Percentiles rank a stretch among this genome's conserved stretches.
These are phyloP conservation scores for Boletus bicolor DNA, from an alignment of 768 basidiomycete species.

Conservation along the genomic window DNA sequence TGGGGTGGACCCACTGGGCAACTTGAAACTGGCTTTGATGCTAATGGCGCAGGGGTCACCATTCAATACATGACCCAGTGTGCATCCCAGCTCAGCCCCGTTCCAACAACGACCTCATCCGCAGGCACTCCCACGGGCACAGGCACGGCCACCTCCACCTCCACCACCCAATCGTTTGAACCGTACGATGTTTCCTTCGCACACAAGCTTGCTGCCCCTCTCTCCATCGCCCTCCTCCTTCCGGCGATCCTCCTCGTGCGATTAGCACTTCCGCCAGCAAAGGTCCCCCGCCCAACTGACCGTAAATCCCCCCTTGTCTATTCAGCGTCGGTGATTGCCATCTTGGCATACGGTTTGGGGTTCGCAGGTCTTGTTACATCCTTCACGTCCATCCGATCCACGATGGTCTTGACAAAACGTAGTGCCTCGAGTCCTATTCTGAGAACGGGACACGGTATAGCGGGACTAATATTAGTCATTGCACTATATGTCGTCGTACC, in stretches of 20 bases:
- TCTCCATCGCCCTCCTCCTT: conserved; percentile 46
- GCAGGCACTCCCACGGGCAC: conserved; percentile 13
- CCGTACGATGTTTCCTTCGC: conserved; percentile 41
- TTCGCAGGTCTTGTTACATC: conserved; percentile 59
- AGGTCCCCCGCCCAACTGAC: conserved; percentile 19
- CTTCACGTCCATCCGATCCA: conserved; percentile 52
- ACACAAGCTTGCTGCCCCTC: conserved; percentile 47
- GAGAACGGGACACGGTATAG: conserved; percentile 60
- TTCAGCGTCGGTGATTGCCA: conserved; percentile 36
- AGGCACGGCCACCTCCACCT: conserved; percentile 8
- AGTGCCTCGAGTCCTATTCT: conserved; percentile 36
- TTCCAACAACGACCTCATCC: conserved; percentile 24
- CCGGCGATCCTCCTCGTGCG: conserved; percentile 42
- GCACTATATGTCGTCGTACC: conserved; percentile 57
- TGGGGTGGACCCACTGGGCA: conserved; percentile 71
- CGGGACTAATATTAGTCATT: conserved; percentile 62
- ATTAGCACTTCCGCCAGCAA: conserved; percentile 38
- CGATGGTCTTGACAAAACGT: conserved; percentile 31
- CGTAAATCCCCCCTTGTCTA: conserved; percentile 32
- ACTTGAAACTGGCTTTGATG: conserved; percentile 59
- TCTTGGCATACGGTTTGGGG: conserved; percentile 57
- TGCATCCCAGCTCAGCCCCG: conserved; percentile 38
- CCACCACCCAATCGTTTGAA: conserved; percentile 19
- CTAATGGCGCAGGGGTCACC: conserved; percentile 65
- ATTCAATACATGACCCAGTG: conserved; percentile 59